Evolutionary conservation across 176 grass and related monocot genomes (phyloP).

Genomic region (Avena insularis): DNA sequence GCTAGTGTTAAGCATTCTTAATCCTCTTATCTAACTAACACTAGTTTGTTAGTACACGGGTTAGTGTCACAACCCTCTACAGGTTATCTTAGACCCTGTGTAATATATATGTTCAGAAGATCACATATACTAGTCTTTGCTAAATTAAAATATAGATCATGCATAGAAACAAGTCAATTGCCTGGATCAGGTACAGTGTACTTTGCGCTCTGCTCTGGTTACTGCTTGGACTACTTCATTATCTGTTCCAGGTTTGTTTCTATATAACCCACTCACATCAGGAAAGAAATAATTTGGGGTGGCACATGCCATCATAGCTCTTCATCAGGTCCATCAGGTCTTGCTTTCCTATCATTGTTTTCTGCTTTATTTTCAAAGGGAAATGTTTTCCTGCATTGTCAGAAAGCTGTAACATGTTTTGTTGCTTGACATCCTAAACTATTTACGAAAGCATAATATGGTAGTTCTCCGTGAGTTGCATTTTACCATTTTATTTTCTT

Average conservation of each 20-base stretch:
- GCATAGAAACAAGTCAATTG: slow-evolving; percentile 11
- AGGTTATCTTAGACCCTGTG: slow-evolving; percentile 22
- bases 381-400: not conserved
- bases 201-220: slow-evolving; percentile 10
- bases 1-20: slow-evolving; percentile 38
- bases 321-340: not conserved
- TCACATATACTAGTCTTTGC: slow-evolving; percentile 31
- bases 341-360: not conserved
- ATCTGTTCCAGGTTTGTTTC: slow-evolving; percentile 1
- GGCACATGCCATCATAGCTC: not conserved
- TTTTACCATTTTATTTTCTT: not conserved
- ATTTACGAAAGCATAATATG: not conserved
- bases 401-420: slow-evolving; percentile 13
- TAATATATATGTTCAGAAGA: slow-evolving; percentile 18
- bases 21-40: slow-evolving; percentile 33
- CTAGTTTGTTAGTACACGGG: slow-evolving; percentile 30
- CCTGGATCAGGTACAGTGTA: slow-evolving; percentile 21
- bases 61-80: slow-evolving; percentile 17
- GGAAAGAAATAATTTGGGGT: not conserved
- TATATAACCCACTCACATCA: not conserved
- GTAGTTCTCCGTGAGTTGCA: not conserved
- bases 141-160: slow-evolving; percentile 30
- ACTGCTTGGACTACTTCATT: slow-evolving; percentile 32
- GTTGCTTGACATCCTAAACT: not conserved
- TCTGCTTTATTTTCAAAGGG: not conserved